Evolutionary conservation across 495 filamentous ascomycete genomes (phyloP), one percentile per base, ranked within the genome.

Genomic region (Talaromyces ruber): DNA sequence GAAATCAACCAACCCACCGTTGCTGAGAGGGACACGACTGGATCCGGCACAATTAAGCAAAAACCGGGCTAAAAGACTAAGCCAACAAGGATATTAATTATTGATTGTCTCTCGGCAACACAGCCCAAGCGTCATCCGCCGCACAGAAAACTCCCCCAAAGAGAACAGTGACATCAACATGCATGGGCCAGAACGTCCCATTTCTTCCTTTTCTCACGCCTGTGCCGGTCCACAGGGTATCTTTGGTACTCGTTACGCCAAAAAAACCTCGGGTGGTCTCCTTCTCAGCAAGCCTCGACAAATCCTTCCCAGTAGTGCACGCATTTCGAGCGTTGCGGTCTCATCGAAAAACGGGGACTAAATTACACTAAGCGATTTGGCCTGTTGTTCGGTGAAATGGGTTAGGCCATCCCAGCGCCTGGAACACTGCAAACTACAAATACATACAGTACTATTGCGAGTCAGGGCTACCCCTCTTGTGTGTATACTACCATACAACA

Each of bases 181-280:
- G 57, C 57, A 45, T 59, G n/a, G 57, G 34, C 57, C 57, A 59
- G 57, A 59, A 39, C 57, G 57, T 26, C n/a, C 57, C 16, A 22
- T 45, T 24, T 59, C 30, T 28, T 34, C n/a, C 18, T 59, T 28
- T 24, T 59, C 51, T 45, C 32, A 25, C 24, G 32, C 22, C 57
- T 59, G 32, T 32, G 28, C 6, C 14, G 37, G 57, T 24, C 57
- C 54, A 57, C 53, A 18, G 14, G 34, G 29, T 22, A 57, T 54
- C 51, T 14, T 54, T 54, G 51, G 51, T 25, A 18, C 26, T 57
- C 26, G 28, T 32, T 54, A 22, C 51, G 21, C 51, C 22, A 24
- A 54, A 8, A 34, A 57, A 6, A 28, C 14, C 5, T 29, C 21
- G 28, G n/a, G n/a, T n/a, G n/a, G 26, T 54, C 21, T 54, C 22